Base-by-base conservation (phyloP, 106 monocot genomes). In the Agapanthus africanus region DNA sequence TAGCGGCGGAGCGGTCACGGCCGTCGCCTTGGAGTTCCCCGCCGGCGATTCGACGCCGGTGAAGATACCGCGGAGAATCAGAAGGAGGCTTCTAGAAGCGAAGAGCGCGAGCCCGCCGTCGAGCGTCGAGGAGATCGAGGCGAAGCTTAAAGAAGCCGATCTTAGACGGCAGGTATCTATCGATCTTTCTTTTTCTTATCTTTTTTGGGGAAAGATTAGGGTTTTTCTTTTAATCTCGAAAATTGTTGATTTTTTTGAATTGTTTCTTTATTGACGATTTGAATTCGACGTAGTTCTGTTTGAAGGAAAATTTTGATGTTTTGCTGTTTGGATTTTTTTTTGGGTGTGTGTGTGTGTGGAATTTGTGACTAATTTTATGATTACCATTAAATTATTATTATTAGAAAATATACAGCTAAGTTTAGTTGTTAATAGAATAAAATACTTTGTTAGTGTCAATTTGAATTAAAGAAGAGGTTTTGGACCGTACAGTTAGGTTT, bases 71-170 rank as follows among this genome's bases (percentile, higher is more conserved):
- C 70, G 79, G 73, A 85, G 93, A 82, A 84, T 99, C 26, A 68
- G 79, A 69, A 65, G 71, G 87, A 68, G 99, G 77, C 67, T 92
- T 37, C 7, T 73, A 10, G 90, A 90, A 75, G 69, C 70, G 41
- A 79, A 72, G 37, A 74, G 79, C 25, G 42, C 37, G 28, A 66
- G 40, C 46, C 63, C 54, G 16, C 83, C 87, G 13, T 67, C 77
- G 11, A 93, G 87, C 67, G 84, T 74, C 14, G 99, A 99, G 87
- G 93, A 85, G 85, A 99, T 99, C 74, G 99, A 90, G 39, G 81
- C 93, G 23, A 90, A 82, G 81, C 90, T 99, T 59, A 84, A 76
- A 68, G 99, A 93, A 32, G 99, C 99, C 63, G 93, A 87, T 78
- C 87, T 87, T 64, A 80, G 99, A 21, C 50, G 99, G 73, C 84